Conservation (phyloP, 2,329 filamentous ascomycete species). For the Scleromitrula shiraiana region DNA sequence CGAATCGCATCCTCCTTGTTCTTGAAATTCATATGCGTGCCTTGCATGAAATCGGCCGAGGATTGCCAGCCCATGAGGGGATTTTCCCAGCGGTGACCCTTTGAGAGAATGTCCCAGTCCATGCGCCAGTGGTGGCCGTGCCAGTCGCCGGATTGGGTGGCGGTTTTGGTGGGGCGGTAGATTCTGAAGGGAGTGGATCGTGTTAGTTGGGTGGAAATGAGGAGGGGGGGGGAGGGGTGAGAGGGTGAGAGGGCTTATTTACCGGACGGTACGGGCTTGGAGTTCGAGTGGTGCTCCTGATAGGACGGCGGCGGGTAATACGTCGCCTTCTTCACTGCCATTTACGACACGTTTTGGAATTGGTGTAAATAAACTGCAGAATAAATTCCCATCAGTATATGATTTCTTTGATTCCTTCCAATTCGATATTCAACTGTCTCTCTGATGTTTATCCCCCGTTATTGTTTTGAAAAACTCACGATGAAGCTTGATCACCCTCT, state of each 20-base stretch:
- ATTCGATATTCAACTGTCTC: too few species aligned
- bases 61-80: slow-evolving; percentile 98
- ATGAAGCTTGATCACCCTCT: slow-evolving; percentile 79
- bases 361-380: slow-evolving; percentile 81
- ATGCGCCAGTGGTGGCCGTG: slow-evolving; percentile 83
- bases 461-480: slow-evolving; percentile 60
- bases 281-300: slow-evolving; percentile 92
- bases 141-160: slow-evolving; percentile 90
- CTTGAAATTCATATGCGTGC: slow-evolving; percentile 83
- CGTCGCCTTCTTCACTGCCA: slow-evolving; percentile 71
- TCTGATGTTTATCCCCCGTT: slow-evolving; percentile 23
- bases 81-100: slow-evolving; percentile 98
- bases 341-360: slow-evolving; percentile 85
- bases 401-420: slow-evolving; percentile 9
- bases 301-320: slow-evolving; percentile 73
- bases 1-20: slow-evolving; percentile 87
- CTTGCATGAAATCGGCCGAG: slow-evolving; percentile 90
- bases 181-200: slow-evolving; percentile 52
- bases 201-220: slow-evolving; percentile 12
- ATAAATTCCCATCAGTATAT: slow-evolving; percentile 21
- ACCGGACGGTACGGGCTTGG: slow-evolving; percentile 91
- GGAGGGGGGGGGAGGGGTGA: not conserved
- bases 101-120: slow-evolving; percentile 93
- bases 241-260: slow-evolving; percentile 29
- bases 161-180: slow-evolving; percentile 85